These are phyloP conservation scores for Candida chilensis DNA, from an alignment of 805 yeast genomes.

Conservation along the genomic window DNA sequence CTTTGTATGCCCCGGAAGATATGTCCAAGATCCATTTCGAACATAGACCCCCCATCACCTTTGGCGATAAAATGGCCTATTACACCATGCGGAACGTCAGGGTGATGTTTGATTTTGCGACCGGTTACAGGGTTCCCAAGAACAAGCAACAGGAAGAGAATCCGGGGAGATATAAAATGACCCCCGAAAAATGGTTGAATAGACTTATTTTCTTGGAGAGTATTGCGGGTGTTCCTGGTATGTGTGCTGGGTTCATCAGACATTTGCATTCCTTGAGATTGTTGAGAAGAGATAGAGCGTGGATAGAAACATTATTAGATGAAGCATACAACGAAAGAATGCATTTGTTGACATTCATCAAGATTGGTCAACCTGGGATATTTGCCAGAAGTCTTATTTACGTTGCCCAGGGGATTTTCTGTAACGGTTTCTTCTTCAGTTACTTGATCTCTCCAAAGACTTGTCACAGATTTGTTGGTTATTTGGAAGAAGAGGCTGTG, in stretches of 20 bases:
- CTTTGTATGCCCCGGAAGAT: slow-evolving; percentile 20
- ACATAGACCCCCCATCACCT: slow-evolving; percentile 39
- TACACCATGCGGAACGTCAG: slow-evolving; percentile 35
- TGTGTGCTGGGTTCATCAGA: slow-evolving; percentile 65
- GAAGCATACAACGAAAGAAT: slow-evolving; percentile 76
- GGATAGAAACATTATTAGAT: slow-evolving; percentile 65
- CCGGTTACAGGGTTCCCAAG: slow-evolving; percentile 56
- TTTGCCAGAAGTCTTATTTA: slow-evolving; percentile 45
- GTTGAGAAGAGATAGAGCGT: slow-evolving; percentile 59
- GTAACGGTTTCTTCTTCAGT: slow-evolving; percentile 52
- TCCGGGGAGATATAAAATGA: slow-evolving; percentile 39
- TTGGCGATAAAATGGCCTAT: slow-evolving; percentile 45
- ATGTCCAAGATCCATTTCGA: slow-evolving; percentile 34
- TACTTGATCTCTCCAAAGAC: slow-evolving; percentile 52
- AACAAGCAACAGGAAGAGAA: slow-evolving; percentile 14
- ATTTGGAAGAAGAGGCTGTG: slow-evolving; percentile 72
- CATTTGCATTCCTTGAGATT: slow-evolving; percentile 58
- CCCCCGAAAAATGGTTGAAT: slow-evolving; percentile 55
- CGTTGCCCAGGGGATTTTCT: slow-evolving; percentile 64
- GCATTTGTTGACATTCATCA: slow-evolving; percentile 64
- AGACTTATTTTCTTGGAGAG: slow-evolving; percentile 57
- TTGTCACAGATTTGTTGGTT: slow-evolving; percentile 73
- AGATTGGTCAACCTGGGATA: slow-evolving; percentile 53
- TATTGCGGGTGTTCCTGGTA: slow-evolving; percentile 76
- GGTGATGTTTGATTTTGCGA: slow-evolving; percentile 45